Percentiles rank a stretch among this genome's conserved stretches.
phyloP scores from a whole-genome alignment of 179 eudicot genomes.

The Silene coronaria region DNA sequence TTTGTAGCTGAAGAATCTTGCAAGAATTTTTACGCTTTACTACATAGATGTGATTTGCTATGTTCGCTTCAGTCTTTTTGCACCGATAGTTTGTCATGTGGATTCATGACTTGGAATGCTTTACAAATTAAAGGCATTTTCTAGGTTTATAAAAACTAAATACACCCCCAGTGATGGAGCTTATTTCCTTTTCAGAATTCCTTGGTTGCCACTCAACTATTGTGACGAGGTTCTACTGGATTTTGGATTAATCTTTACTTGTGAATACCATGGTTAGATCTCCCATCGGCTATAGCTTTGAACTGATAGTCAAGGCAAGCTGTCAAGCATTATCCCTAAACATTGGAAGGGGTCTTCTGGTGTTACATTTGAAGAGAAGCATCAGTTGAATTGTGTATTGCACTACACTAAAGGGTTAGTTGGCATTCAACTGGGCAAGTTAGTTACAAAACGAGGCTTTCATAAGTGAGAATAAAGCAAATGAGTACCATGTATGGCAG shows the following conservation, averaged over 20 bases:
- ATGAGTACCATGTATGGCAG: constrained; percentile 20
- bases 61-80: not conserved
- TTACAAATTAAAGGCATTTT: not conserved
- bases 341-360: constrained; percentile 24
- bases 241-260: constrained; percentile 22
- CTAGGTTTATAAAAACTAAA: not conserved
- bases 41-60: not conserved
- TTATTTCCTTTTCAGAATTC: constrained; percentile 19
- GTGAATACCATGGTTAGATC: constrained; percentile 32
- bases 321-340: constrained; percentile 18
- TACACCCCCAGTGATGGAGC: constrained; percentile 6
- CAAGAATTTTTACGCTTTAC: not conserved
- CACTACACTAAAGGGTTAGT: constrained; percentile 18
- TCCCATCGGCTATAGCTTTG: constrained; percentile 22
- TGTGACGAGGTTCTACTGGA: constrained; percentile 27
- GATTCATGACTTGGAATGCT: not conserved
- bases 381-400: constrained; percentile 17
- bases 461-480: constrained; percentile 24
- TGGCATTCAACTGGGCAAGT: constrained; percentile 19
- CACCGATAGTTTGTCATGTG: not conserved
- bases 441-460: constrained; percentile 16
- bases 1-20: not conserved
- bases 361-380: constrained; percentile 18
- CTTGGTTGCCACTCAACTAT: constrained; percentile 14
- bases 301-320: constrained; percentile 19